phyloP scores from a whole-genome alignment of 805 yeast species.

The Saccharomycopsis schoenii region DNA sequence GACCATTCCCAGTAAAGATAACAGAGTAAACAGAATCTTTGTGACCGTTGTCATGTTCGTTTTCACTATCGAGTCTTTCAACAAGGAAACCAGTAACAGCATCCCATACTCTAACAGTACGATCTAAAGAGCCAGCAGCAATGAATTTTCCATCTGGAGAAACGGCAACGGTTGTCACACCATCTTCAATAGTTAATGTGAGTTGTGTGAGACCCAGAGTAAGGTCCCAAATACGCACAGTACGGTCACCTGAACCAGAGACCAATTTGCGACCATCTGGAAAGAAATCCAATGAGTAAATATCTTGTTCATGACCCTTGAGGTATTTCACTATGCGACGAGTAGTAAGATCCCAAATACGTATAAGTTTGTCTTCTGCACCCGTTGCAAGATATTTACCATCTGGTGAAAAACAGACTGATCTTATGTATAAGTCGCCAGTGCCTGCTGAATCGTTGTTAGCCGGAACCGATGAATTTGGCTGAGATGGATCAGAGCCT shows the following conservation, averaged over 20 bases:
- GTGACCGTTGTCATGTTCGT: constrained; percentile 85
- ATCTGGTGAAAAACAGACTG: constrained; percentile 95
- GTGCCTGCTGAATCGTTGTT: constrained; percentile 28
- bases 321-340: constrained; percentile 78
- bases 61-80: constrained; percentile 85
- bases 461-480: background rate
- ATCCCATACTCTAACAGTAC: constrained; percentile 96
- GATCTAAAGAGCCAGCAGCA: constrained; percentile 94
- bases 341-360: constrained; percentile 91
- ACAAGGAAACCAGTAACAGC: constrained; percentile 85
- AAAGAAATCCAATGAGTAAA: constrained; percentile 90
- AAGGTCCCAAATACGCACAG: constrained; percentile 94
- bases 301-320: constrained; percentile 95
- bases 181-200: constrained; percentile 89
- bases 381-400: constrained; percentile 65
- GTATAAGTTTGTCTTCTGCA: constrained; percentile 79
- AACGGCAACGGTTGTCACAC: constrained; percentile 95
- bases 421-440: constrained; percentile 84
- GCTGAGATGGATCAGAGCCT: background rate
- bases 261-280: constrained; percentile 90
- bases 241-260: constrained; percentile 93
- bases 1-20: constrained; percentile 84
- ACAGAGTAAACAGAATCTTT: constrained; percentile 94
- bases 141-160: constrained; percentile 90
- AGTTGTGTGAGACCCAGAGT: constrained; percentile 81